Evolutionary conservation across 129 eudicot genomes (phyloP), one percentile per base, ranked within the genome.

Genomic region (Apium graveolens): DNA sequence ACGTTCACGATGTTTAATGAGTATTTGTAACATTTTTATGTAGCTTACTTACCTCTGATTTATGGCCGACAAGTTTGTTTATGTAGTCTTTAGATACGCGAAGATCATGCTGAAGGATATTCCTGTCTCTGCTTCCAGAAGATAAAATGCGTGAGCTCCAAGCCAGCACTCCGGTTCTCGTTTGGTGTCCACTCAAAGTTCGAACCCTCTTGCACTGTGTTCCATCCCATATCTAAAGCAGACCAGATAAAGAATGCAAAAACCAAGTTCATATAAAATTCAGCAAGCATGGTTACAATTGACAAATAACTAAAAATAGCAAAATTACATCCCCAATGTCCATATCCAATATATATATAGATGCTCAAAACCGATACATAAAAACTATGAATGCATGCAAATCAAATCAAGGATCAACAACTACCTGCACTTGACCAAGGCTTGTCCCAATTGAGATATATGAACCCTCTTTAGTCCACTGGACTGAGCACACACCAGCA

Each of bases 381-480:
- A 66, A 17, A 31, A 66, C 8, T 66, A 14, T 32, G 24, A 11
- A 20, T 26, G 70, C 70, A 65, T 27, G 38, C 21, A 66, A 29
- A 66, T 66, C 21, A 26, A 21, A 77, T 39, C 26, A 34, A 12
- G 21, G n/a, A 74, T 10, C 17, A 79, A 34, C 24, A 62, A 49
- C 53, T 79, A 90, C 98, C 96, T 95, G 97, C 87, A 95, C 96
- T 87, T 92, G 94, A 60, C 99, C 99, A 21, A 81, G 96, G 80
- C 83, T 88, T 27, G 99, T 95, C 41, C 99, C 99, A 21, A 96
- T 84, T 1, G 99, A 92, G 84, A 96, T 86, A 81, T 87, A 96
- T 53, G 99, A 96, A n/a, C 99, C 99, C 83, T 96, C 99, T 66
- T 88, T 84, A 5, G 99, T 96, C 99, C 99, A 96, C n/a, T 96